Conservation (phyloP, 148 eudicot species). For the Fagopyrum homotropicum region DNA sequence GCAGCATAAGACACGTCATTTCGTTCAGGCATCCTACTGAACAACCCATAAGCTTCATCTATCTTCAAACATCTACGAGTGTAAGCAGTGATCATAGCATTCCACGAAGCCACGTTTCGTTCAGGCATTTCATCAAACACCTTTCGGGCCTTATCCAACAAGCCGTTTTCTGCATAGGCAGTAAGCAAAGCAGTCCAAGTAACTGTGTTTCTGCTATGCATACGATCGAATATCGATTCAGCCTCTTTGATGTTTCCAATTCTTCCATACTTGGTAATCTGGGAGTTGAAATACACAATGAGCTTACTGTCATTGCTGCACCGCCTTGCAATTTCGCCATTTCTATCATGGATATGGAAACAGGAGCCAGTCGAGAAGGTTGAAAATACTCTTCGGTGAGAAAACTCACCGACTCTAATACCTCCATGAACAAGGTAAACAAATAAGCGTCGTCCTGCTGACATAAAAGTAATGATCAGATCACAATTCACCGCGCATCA, state of each 20-base stretch:
- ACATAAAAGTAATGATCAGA: neutral
- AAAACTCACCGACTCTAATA: neutral
- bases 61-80: constrained; percentile 17
- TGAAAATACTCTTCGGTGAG: neutral
- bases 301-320: neutral
- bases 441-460: neutral
- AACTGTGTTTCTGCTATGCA: constrained; percentile 43
- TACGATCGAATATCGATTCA: constrained; percentile 54
- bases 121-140: constrained; percentile 50
- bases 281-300: constrained; percentile 34
- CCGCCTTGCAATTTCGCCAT: neutral
- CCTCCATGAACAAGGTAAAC: neutral
- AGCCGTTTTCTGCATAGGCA: constrained; percentile 61
- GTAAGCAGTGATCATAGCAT: constrained; percentile 63
- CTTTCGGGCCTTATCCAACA: constrained; percentile 34
- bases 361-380: neutral
- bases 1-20: constrained; percentile 51
- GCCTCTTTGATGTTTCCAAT: constrained; percentile 39
- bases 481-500: neutral
- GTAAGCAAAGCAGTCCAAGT: constrained; percentile 61
- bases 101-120: constrained; percentile 67
- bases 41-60: constrained; percentile 39
- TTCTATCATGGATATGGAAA: neutral
- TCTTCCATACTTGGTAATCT: constrained; percentile 43
- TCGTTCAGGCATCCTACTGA: constrained; percentile 37